Evolutionary conservation across 176 grass and related monocot genomes (phyloP), one percentile per base, ranked within the genome.

Genomic region (barley (Hordeum vulgare)): DNA sequence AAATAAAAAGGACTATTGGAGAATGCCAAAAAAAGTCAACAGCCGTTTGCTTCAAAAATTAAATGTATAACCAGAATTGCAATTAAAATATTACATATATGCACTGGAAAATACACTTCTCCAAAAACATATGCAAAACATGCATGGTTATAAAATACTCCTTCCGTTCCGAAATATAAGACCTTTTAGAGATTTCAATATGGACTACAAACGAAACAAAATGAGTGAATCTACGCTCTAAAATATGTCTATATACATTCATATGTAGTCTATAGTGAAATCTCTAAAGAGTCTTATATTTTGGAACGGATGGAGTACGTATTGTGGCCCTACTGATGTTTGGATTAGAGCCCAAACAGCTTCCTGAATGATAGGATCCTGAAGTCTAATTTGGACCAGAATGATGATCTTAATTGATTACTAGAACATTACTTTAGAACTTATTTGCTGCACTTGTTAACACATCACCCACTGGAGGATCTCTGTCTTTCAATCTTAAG

Each of bases 271-370:
- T n/a, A n/a, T n/a, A n/a, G n/a, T n/a, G n/a, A n/a, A n/a, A n/a
- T n/a, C n/a, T n/a, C n/a, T n/a, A n/a, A n/a, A n/a, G n/a, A n/a
- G n/a, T n/a, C n/a, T n/a, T n/a, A n/a, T n/a, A n/a, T n/a, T n/a
- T n/a, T n/a, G n/a, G n/a, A n/a, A n/a, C n/a, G n/a, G n/a, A n/a
- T n/a, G n/a, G n/a, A n/a, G 11, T 15, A 47, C 44, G 5, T 15
- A 47, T 53, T 53, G 13, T 18, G 17, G n/a, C 20, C 8, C 71
- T 81, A 69, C 70, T 61, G 39, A 41, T 81, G 15, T 80, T 80
- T 69, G 60, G 81, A 85, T 89, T 53, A 76, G 61, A 23, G 85
- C 58, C 83, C 81, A 75, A 77, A 34, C 53, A 71, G 53, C 74
- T 68, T 76, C 35, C 73, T 61, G 75, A 34, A 61, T 25, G 76